Evolutionary conservation across 2,329 filamentous ascomycete species (phyloP), one percentile per base, ranked within the genome.

Genomic region (Tetracladium maxilliforme): DNA sequence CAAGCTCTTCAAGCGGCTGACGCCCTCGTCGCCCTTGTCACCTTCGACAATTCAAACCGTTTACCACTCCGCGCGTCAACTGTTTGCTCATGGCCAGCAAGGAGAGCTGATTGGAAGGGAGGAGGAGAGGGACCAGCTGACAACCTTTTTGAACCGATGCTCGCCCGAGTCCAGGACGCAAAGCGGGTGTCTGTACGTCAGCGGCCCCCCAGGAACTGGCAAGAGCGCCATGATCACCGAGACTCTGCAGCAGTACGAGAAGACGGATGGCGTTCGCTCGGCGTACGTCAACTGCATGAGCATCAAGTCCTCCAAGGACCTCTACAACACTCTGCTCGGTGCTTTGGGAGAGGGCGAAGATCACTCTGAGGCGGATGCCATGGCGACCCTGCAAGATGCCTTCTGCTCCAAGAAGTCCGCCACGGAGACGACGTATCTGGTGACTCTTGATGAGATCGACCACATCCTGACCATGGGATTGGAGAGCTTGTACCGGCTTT

Each of bases 251-350:
- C 59, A 70, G 21, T 52, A 76, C 24, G 54, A 56, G 8, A 44
- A 62, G 10, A 48, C 56, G 3, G 41, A 49, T 9, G 49, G 49
- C 4, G 57, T 90, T 26, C 72, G 70, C 40, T 72, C 75, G 26
- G 73, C 74, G 3, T 87, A 86, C 43, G 66, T 98, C 60, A 98
- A 98, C 48, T 98, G 90, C 52, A 94, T 94, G 74, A 93, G 86
- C 51, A 74, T 94, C 51, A 92, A 90, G 43, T 82, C 73, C 17
- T 81, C 84, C 3, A 74, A 72, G 36, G 86, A 94, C 44, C 63
- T 98, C 13, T 92, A 92, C 49, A 64, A 66, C 33, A 86, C 76
- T 12, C 57, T 98, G 11, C 53, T 87, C 9, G 73, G 81, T 35
- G 64, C 68, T 27, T 69, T 87, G 21, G 64, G 64, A 9, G 61